Percentiles rank a stretch among this genome's conserved stretches.
Evolutionary conservation across 345 rosid genomes (phyloP).

Genomic region (Eucalyptus curtisii): DNA sequence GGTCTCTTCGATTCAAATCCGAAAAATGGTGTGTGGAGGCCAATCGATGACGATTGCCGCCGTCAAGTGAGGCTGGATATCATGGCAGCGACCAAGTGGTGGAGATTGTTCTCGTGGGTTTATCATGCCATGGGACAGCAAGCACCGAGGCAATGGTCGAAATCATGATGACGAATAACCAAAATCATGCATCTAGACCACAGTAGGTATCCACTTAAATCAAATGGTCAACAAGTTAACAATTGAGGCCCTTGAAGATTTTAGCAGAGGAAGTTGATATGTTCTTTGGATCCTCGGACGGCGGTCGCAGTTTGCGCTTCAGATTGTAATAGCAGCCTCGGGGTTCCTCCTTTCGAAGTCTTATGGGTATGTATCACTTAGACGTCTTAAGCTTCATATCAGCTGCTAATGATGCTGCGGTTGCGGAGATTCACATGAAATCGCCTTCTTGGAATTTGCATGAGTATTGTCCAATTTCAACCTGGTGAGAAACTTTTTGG

Average conservation of each 20-base stretch:
- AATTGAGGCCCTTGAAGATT: not conserved
- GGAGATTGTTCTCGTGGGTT: not conserved
- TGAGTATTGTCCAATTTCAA: not conserved
- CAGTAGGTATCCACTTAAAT: not conserved
- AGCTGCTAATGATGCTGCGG: accelerated
- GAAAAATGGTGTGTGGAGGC: too few relatives aligned
- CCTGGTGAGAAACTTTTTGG: not conserved
- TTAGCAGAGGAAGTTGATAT: not conserved
- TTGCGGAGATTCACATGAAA: not conserved
- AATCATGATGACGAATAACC: too few relatives aligned
- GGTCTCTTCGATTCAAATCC: not conserved
- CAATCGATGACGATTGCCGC: too few relatives aligned
- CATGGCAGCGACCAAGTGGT: not conserved
- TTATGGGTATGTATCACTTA: not conserved
- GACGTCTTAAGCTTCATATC: not conserved
- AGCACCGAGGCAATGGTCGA: accelerated
- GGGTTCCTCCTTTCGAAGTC: not conserved
- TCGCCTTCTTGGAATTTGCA: not conserved
- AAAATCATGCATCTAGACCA: not conserved
- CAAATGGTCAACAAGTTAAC: not conserved
- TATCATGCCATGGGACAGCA: too few relatives aligned
- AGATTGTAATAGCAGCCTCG: not conserved
- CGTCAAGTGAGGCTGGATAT: not conserved
- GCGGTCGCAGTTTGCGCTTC: accelerated
- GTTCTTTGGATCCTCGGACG: accelerated